These are phyloP conservation scores for Coemansia sp. DNA, from an alignment of 192 early-diverging fungal species.

Conservation along the genomic window DNA sequence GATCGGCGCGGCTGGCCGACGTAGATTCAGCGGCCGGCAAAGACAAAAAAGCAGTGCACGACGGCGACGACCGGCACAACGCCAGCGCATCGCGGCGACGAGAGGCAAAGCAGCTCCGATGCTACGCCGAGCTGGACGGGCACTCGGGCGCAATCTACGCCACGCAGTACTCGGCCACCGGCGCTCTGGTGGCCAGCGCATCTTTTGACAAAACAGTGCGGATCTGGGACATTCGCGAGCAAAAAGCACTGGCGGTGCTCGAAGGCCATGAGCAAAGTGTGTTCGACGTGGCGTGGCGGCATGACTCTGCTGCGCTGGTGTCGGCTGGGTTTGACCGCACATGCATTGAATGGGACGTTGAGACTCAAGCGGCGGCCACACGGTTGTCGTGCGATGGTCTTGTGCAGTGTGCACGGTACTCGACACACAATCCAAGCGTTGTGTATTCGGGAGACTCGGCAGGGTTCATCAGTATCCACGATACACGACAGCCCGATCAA, in stretches of 20 bases:
- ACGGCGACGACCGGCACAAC: conserved; percentile 8
- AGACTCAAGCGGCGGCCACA: conserved; percentile 12
- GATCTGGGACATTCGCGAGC: conserved; percentile 76
- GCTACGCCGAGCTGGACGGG: conserved; percentile 61
- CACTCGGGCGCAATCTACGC: conserved; percentile 91
- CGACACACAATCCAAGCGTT: conserved; percentile 59
- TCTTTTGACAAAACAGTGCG: conserved; percentile 94
- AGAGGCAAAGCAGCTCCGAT: conserved; percentile 50
- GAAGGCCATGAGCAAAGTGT: conserved; percentile 58
- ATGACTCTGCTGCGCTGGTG: conserved; percentile 30
- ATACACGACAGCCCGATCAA: conserved; percentile 27
- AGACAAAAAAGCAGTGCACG: conserved; percentile 19
- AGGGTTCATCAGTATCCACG: conserved; percentile 59
- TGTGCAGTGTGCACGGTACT: conserved; percentile 50
- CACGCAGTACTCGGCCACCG: conserved; percentile 82
- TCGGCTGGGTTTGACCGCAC: conserved; percentile 48
- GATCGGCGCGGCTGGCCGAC: conserved; percentile 7
- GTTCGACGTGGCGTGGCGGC: conserved; percentile 53
- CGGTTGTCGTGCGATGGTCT: conserved; percentile 38
- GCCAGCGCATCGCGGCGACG: conserved; percentile 30
- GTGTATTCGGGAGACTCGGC: conserved; percentile 74
- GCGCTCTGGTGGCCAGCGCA: conserved; percentile 79
- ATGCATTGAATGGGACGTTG: conserved; percentile 54
- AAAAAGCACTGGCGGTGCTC: conserved; percentile 52
- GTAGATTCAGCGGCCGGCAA: background rate